A percentile compares a stretch with the other conserved stretches of the same genome.
phyloP scores from a whole-genome alignment of 768 basidiomycete genomes.

The Leccinum truebloodii region DNA sequence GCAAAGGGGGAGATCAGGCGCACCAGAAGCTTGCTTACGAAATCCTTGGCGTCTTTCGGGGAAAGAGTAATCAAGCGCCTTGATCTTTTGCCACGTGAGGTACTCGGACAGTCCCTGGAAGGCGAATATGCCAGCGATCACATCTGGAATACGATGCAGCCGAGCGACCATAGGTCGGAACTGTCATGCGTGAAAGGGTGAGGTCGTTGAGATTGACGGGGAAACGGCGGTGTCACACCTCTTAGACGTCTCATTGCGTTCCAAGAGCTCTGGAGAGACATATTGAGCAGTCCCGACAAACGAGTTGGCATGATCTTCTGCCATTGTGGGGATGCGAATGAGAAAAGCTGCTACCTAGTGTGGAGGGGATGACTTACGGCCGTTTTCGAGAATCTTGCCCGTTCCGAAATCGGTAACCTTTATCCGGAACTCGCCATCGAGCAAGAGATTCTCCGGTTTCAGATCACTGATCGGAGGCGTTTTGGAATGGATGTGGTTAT shows the following conservation, averaged over 20 bases:
- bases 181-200: slow-evolving; percentile 38
- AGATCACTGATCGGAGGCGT: slow-evolving; percentile 52
- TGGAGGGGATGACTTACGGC: slow-evolving; percentile 40
- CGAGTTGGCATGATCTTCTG: slow-evolving; percentile 59
- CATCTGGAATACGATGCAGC: slow-evolving; percentile 94
- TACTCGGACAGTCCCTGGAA: slow-evolving; percentile 93
- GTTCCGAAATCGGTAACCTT: slow-evolving; percentile 97
- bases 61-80: slow-evolving; percentile 82
- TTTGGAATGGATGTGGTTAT: slow-evolving; percentile 9
- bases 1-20: neutral
- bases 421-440: slow-evolving; percentile 87
- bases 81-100: slow-evolving; percentile 93
- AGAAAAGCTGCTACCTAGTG: neutral
- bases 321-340: slow-evolving; percentile 19
- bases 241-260: slow-evolving; percentile 69
- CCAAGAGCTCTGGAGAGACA: slow-evolving; percentile 83
- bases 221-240: slow-evolving; percentile 45
- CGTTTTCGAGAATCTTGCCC: slow-evolving; percentile 68
- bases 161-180: slow-evolving; percentile 94
- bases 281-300: slow-evolving; percentile 94
- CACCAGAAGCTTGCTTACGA: slow-evolving; percentile 79
- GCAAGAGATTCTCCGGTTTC: slow-evolving; percentile 85
- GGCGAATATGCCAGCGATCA: slow-evolving; percentile 83
- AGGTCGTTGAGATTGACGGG: neutral
- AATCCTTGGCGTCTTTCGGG: slow-evolving; percentile 78